Conservation (phyloP, 176 grass and related monocot genomes). For the Triticum timopheevii region DNA sequence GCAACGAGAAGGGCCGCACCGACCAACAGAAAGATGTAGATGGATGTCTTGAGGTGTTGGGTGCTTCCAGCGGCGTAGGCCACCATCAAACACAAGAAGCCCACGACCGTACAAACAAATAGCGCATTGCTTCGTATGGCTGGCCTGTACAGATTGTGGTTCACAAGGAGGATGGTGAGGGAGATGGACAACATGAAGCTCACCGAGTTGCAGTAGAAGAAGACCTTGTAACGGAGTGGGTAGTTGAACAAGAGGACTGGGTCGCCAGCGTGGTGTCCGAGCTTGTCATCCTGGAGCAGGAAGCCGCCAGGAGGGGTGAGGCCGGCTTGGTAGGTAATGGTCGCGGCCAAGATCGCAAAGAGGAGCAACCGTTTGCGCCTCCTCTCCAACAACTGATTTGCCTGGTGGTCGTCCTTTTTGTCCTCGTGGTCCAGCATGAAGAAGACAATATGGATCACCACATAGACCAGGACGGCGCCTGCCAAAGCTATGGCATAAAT, state of each 20-base stretch:
- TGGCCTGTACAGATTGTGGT: slow-evolving; percentile 32
- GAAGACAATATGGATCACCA: slow-evolving; percentile 39
- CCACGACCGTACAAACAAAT: slow-evolving; percentile 27
- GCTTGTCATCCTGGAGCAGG: background rate
- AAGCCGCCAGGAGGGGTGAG: slow-evolving; percentile 48
- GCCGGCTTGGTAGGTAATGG: slow-evolving; percentile 56
- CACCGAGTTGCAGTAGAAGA: slow-evolving; percentile 62
- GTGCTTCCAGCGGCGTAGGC: slow-evolving; percentile 41
- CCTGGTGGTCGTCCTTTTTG: background rate
- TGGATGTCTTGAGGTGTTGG: slow-evolving; percentile 15
- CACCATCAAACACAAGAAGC: slow-evolving; percentile 39
- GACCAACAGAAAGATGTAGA: slow-evolving; percentile 36
- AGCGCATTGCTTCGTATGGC: slow-evolving; percentile 38
- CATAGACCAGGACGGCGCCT: slow-evolving; percentile 18
- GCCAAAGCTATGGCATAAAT: slow-evolving; percentile 37
- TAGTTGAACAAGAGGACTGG: slow-evolving; percentile 33
- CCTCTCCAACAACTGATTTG: background rate
- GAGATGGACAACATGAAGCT: slow-evolving; percentile 49
- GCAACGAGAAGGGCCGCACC: background rate
- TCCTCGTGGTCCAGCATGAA: slow-evolving; percentile 23
- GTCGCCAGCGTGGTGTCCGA: background rate
- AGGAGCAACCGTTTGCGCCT: slow-evolving; percentile 39
- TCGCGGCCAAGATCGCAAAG: slow-evolving; percentile 43
- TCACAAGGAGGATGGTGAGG: slow-evolving; percentile 44
- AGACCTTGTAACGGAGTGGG: background rate